Percentiles rank a stretch among this genome's conserved stretches.
Evolutionary conservation across 2,329 filamentous ascomycete genomes (phyloP).

Genomic region (Penicillium frequentans): DNA sequence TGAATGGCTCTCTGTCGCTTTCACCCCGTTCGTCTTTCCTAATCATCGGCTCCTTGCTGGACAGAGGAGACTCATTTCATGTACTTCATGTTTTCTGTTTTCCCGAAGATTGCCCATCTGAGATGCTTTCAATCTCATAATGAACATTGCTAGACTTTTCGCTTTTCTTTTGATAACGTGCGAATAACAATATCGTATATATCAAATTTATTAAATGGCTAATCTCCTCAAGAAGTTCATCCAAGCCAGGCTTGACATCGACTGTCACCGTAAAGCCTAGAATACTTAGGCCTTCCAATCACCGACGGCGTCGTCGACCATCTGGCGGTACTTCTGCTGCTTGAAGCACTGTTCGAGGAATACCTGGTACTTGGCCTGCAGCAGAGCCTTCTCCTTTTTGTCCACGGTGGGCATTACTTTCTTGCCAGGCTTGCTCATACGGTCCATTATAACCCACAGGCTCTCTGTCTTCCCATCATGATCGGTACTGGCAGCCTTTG

Average conservation of each 20-base stretch:
- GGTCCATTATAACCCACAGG: slow-evolving; percentile 95
- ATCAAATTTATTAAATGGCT: no score
- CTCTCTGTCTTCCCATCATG: slow-evolving; percentile 76
- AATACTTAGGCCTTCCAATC: slow-evolving; percentile 39
- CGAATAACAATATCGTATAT: no score
- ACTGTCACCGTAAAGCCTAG: not conserved
- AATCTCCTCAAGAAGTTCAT: not conserved
- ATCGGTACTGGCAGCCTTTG: slow-evolving; percentile 88
- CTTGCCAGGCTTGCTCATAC: slow-evolving; percentile 91
- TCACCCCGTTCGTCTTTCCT: not conserved
- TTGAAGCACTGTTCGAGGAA: slow-evolving; percentile 89
- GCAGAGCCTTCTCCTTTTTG: slow-evolving; percentile 70
- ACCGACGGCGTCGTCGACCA: slow-evolving; percentile 65
- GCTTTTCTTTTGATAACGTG: not conserved
- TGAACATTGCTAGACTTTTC: not conserved
- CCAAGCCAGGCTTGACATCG: not conserved
- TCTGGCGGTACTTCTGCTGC: slow-evolving; percentile 77
- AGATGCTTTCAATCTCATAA: not conserved
- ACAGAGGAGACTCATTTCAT: not conserved
- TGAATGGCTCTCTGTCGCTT: not conserved
- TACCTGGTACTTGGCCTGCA: slow-evolving; percentile 90
- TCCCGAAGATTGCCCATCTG: not conserved
- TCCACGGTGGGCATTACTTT: slow-evolving; percentile 75
- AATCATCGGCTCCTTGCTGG: not conserved
- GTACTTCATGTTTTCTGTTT: no score